Conservation (phyloP, 345 rosid genomes). For the Cardamine occulta region DNA sequence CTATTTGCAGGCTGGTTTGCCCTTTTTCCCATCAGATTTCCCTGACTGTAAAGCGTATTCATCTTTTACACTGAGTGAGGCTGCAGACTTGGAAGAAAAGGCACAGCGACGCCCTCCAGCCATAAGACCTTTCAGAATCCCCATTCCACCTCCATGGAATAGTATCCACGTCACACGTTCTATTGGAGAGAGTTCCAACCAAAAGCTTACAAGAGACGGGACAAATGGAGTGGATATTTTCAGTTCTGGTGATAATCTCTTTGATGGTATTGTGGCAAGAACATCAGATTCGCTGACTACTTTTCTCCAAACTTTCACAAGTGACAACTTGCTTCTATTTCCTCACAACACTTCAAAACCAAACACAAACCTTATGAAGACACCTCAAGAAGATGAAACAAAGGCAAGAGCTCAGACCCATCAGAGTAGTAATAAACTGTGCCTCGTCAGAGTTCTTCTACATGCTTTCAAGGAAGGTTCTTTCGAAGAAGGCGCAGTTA, state of each 20-base stretch:
- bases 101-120: constrained; percentile 58
- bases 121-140: constrained; percentile 62
- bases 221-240: constrained; percentile 22
- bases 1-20: constrained; percentile 63
- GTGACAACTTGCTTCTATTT: constrained; percentile 50
- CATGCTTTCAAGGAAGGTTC: constrained; percentile 74
- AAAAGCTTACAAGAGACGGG: constrained; percentile 34
- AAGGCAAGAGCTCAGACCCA: constrained; percentile 41
- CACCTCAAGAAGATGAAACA: constrained; percentile 32
- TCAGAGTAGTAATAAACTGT: constrained; percentile 50
- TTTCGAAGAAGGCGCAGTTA: constrained; percentile 82
- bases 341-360: constrained; percentile 44
- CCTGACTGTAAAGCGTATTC: constrained; percentile 76
- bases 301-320: constrained; percentile 50
- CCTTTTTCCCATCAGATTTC: constrained; percentile 83
- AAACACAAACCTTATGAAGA: constrained; percentile 40
- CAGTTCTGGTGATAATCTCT: constrained; percentile 32
- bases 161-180: constrained; percentile 48
- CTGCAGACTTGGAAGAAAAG: constrained; percentile 52
- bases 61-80: constrained; percentile 60
- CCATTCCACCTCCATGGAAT: constrained; percentile 76
- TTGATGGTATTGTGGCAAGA: constrained; percentile 64
- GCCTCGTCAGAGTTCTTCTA: constrained; percentile 77
- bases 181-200: constrained; percentile 26
- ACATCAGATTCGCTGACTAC: constrained; percentile 52